Base-by-base conservation (phyloP, 805 yeast species). In the Lipomyces starkeyi region DNA sequence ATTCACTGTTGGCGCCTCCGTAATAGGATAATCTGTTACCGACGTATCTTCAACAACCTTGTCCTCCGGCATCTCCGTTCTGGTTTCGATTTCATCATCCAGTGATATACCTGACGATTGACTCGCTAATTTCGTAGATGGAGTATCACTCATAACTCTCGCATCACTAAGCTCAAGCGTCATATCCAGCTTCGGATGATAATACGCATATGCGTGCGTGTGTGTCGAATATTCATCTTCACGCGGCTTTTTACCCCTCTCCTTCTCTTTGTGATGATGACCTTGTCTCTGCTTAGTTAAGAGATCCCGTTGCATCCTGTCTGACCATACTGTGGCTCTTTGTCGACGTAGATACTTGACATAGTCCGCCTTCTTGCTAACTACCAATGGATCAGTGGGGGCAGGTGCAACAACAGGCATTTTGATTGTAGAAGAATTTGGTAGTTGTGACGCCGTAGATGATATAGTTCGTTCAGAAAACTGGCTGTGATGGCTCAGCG, bases 141-240 rank as follows among this genome's bases (percentile, higher is more conserved):
- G n/a, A 4, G 34, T 53, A 11, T 53, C 56, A 34, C 53, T 27
- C 34, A 63, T 58, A 4, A 59, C 65, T 20, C 72, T 40, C 6
- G 72, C 72, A 52, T 69, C 72, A 37, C 63, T 64, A 9, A 69
- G 35, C 35, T 69, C 72, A 6, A 65, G 61, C 34, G 71, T 69
- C 72, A 69, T 69, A 53, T 69, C 72, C 3, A 69, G 68, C 57
- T 69, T 69, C 29, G 71, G 72, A 34, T 69, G 72, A 55, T 67
- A 69, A 34, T 61, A 67, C 27, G 72, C 66, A 32, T 69, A 66
- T 7, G 67, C 61, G 40, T 69, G 70, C 40, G 67, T 62, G 20
- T 58, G 53, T 25, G 64, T 34, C 56, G 61, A 58, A 25, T 20
- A 64, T 52, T 61, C 67, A 43, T 64, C 65, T n/a, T 55, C 17